A percentile compares a stretch with the other conserved stretches of the same genome.
These are phyloP conservation scores for Gossypium sturtianum DNA, from an alignment of 345 rosid species.

Conservation along the genomic window DNA sequence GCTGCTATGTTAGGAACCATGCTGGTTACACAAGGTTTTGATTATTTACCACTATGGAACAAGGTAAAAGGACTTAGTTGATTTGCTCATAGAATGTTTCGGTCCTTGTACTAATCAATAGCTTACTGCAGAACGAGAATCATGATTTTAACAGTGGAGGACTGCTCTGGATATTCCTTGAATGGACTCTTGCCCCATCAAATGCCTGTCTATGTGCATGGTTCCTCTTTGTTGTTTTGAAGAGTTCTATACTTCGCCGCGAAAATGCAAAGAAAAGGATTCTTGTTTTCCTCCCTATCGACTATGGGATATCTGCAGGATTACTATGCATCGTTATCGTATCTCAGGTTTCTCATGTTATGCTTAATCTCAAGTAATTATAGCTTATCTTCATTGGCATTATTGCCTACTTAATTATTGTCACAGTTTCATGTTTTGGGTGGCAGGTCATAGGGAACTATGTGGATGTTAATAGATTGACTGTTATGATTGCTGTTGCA, in stretches of 20 bases:
- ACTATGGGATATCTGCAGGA: conserved; percentile 29
- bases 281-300: conserved; percentile 25
- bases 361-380: not conserved
- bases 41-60: conserved; percentile 9
- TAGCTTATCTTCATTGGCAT: not conserved
- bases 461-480: conserved; percentile 12
- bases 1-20: conserved; percentile 29
- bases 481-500: conserved; percentile 15
- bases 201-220: conserved; percentile 21
- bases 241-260: conserved; percentile 20
- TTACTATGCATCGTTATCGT: conserved; percentile 27
- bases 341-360: conserved; percentile 15
- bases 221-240: conserved; percentile 16
- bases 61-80: not conserved
- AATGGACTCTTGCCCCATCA: conserved; percentile 31
- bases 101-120: not conserved
- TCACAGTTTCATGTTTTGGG: not conserved
- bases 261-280: conserved; percentile 25
- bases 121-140: conserved; percentile 23
- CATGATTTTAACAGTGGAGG: conserved; percentile 26
- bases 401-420: not conserved
- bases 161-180: conserved; percentile 24
- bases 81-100: not conserved
- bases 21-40: conserved; percentile 20
- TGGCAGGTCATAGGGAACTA: conserved; percentile 23